phyloP scores from a whole-genome alignment of 2,329 filamentous ascomycete genomes.

The Aureobasidium subglaciale region DNA sequence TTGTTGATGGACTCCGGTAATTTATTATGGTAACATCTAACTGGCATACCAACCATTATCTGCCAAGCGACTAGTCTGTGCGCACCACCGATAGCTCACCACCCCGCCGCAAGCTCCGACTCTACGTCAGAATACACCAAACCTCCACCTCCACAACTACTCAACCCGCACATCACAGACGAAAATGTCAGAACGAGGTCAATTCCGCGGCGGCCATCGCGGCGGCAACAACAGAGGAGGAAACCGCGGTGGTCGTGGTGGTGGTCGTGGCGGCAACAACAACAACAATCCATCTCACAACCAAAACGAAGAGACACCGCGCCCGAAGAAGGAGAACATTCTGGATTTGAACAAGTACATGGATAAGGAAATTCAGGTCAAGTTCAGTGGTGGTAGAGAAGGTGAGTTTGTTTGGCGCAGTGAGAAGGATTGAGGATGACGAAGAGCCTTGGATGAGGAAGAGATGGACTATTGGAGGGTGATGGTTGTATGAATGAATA shows the following conservation, averaged over 20 bases:
- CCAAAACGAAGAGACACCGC: conserved; percentile 26
- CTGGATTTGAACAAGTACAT: conserved; percentile 92
- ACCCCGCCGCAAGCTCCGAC: neutral
- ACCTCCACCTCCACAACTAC: neutral
- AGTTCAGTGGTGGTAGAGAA: conserved; percentile 92
- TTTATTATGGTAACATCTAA: no score
- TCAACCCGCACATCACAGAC: neutral
- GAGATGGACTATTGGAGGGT: no score
- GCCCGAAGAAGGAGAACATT: conserved; percentile 98
- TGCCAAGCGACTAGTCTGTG: no score
- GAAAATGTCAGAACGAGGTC: conserved; percentile 50
- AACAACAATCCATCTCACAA: conserved; percentile 22
- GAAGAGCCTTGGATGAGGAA: no score
- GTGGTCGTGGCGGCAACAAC: conserved; percentile 25
- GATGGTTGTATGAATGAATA: neutral
- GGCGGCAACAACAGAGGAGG: conserved; percentile 38
- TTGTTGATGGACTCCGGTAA: no score
- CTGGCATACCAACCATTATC: no score
- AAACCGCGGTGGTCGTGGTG: conserved; percentile 33
- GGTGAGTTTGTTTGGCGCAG: conserved; percentile 46
- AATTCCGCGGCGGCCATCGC: conserved; percentile 41
- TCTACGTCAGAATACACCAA: conserved; percentile 5
- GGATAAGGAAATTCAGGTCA: conserved; percentile 91
- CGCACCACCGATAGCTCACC: no score
- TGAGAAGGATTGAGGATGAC: neutral